Percentiles rank a stretch among this genome's conserved stretches.
phyloP scores from a whole-genome alignment of 2,329 filamentous ascomycete genomes.

The Penicillium sp. region DNA sequence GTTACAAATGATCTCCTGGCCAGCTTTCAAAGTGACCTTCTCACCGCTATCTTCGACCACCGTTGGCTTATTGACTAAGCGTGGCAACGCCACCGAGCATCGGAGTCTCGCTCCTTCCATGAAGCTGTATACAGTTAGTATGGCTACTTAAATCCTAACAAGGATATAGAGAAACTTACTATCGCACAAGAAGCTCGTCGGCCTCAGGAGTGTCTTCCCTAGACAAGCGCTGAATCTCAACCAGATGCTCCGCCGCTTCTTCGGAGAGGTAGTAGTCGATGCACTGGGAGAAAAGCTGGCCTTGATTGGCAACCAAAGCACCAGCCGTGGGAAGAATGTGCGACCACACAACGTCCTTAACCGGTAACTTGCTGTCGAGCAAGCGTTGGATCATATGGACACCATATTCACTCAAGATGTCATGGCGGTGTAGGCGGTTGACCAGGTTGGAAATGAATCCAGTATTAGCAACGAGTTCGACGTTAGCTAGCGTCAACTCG shows the following conservation, averaged over 20 bases:
- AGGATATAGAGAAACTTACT: conserved; percentile 35
- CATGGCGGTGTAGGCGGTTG: conserved; percentile 40
- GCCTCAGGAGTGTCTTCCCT: conserved; percentile 45
- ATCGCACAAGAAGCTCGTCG: conserved; percentile 53
- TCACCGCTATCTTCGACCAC: conserved; percentile 38
- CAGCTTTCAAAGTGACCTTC: conserved; percentile 35
- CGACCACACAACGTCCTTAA: conserved; percentile 56
- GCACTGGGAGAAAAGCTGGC: conserved; percentile 58
- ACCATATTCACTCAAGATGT: conserved; percentile 54
- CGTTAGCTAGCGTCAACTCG: conserved; percentile 51
- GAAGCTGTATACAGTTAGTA: conserved; percentile 32
- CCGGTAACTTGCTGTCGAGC: conserved; percentile 47
- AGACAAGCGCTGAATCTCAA: conserved; percentile 51
- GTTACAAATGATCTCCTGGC: conserved; percentile 39
- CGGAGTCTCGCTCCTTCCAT: conserved; percentile 43
- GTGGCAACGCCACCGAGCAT: conserved; percentile 40
- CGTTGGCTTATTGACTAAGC: conserved; percentile 34
- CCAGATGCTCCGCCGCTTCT: conserved; percentile 50
- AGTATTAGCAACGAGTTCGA: conserved; percentile 46
- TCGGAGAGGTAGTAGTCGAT: conserved; percentile 57
- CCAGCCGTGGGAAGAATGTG: conserved; percentile 59
- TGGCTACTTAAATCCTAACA: not conserved
- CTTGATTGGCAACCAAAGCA: conserved; percentile 58
- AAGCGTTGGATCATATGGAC: conserved; percentile 57
- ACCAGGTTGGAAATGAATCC: conserved; percentile 46